Evolutionary conservation across 2,329 filamentous ascomycete genomes (phyloP), one percentile per base, ranked within the genome.

Genomic region (Microcera coccophila): DNA sequence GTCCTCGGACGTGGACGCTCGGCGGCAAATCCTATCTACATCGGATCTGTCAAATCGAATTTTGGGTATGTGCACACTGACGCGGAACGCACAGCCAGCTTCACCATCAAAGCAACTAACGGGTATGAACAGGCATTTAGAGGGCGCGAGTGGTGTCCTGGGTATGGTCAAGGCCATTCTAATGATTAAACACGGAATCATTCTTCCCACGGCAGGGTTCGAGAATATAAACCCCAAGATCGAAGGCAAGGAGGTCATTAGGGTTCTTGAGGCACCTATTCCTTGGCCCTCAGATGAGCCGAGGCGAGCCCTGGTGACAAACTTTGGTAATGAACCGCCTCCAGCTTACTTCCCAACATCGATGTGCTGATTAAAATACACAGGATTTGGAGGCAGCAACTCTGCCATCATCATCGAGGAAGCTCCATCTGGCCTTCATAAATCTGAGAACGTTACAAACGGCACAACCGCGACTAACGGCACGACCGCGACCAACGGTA

Each of bases 161-260:
- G 48, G 33, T 28, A 44, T 63, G 9, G 39, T 62, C 34, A 63
- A 63, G 42, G 52, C 53, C 3, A 49, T 59, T 15, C 15, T 62
- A 31, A 55, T 58, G 45, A 16, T 62, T 14, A 37, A 61, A 34
- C 37, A 55, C 12, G 54, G 52, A 15, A 16, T 34, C 5, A 55
- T 62, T 21, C 38, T 58, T 4, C 57, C 58, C 7, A 62, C 46
- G 15, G 52, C 54, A n/a, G 39, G 48, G 4, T 60, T 61, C 26
- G 48, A 60, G 29, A 50, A 46, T 38, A 40, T 59, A 14, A 61
- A 53, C 26, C 33, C 46, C 9, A 41, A 38, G n/a, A 45, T 45
- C 14, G 46, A 20, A 28, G 32, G 17, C n/a, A 28, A 15, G 14
- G 34, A 42, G 19, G 20, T n/a, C 16, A 17, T 20, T 18, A 14